These are phyloP conservation scores for Neonectria ditissima DNA, from an alignment of 2,329 filamentous ascomycete species.

Conservation along the genomic window DNA sequence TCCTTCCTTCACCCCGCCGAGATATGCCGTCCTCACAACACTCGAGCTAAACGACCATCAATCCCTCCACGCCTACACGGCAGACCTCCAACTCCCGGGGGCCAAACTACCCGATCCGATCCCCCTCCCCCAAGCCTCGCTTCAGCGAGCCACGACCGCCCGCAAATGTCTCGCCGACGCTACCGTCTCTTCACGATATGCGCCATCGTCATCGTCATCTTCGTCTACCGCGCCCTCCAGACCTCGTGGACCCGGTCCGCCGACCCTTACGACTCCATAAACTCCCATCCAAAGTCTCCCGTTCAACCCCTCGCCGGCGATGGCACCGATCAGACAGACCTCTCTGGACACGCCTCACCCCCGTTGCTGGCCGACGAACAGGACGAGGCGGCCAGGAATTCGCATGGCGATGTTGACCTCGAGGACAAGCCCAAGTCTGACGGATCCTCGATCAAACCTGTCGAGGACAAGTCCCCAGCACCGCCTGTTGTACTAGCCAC, in stretches of 20 bases:
- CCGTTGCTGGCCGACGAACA: slow-evolving; percentile 24
- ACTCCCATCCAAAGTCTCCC: slow-evolving; percentile 24
- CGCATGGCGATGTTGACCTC: slow-evolving; percentile 17
- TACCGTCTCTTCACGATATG: slow-evolving; percentile 71
- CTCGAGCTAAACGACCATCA: not conserved
- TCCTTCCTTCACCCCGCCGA: not conserved
- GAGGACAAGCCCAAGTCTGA: slow-evolving; percentile 18
- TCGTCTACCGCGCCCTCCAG: slow-evolving; percentile 62
- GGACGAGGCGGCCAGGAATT: slow-evolving; percentile 17
- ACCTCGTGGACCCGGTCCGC: slow-evolving; percentile 53
- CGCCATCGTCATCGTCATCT: slow-evolving; percentile 65
- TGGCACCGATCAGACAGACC: slow-evolving; percentile 30
- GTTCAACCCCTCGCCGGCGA: slow-evolving; percentile 25
- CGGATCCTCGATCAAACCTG: slow-evolving; percentile 9
- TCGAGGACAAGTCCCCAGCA: not conserved
- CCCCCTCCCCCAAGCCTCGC: slow-evolving; percentile 36
- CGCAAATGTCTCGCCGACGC: slow-evolving; percentile 67
- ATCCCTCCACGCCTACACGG: slow-evolving; percentile 1
- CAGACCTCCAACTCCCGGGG: not conserved
- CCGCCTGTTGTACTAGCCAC: not conserved
- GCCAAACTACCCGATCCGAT: not conserved
- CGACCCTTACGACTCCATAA: slow-evolving; percentile 27
- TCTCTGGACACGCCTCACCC: slow-evolving; percentile 28
- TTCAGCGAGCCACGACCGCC: slow-evolving; percentile 39
- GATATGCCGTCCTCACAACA: slow-evolving; percentile 21